Percentiles rank a stretch among this genome's conserved stretches.
Conservation (phyloP, 768 basidiomycete genomes). For the Mycena galericulata region DNA sequence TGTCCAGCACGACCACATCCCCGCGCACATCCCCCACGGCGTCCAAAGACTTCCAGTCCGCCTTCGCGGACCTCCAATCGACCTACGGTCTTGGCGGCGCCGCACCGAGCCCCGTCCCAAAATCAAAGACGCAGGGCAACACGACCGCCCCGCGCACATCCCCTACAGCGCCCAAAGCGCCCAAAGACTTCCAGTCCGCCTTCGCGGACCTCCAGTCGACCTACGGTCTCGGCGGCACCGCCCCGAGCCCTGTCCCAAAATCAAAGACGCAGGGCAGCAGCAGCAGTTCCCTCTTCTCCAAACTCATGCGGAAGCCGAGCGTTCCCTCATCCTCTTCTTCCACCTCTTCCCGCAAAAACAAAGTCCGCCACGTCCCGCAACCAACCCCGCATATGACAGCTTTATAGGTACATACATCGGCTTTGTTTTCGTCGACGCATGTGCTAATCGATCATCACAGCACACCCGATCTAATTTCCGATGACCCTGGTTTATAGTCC, state of each 20-base stretch:
- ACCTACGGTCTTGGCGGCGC: conserved; percentile 18
- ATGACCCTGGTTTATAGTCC: no score
- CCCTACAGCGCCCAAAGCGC: not conserved
- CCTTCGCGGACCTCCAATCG: conserved; percentile 23
- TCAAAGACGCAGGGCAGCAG: not conserved
- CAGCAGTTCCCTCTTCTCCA: not conserved
- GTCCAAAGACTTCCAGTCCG: conserved; percentile 17
- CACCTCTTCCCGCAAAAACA: not conserved
- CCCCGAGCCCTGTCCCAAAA: not conserved
- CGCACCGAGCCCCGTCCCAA: not conserved
- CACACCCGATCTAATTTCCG: no score
- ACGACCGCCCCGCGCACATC: not conserved
- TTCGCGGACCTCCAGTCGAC: conserved; percentile 22
- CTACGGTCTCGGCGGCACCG: conserved; percentile 17
- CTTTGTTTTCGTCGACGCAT: not conserved
- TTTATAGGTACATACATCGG: not conserved
- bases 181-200: conserved; percentile 20
- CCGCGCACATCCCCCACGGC: not conserved
- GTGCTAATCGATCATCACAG: not conserved
- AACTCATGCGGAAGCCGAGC: not conserved
- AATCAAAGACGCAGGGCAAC: not conserved
- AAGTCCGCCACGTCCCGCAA: not conserved
- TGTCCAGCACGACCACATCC: not conserved
- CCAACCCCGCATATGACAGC: not conserved
- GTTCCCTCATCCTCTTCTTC: not conserved